phyloP scores from a whole-genome alignment of 768 basidiomycete species.

The Rhodotorula taiwanensis region DNA sequence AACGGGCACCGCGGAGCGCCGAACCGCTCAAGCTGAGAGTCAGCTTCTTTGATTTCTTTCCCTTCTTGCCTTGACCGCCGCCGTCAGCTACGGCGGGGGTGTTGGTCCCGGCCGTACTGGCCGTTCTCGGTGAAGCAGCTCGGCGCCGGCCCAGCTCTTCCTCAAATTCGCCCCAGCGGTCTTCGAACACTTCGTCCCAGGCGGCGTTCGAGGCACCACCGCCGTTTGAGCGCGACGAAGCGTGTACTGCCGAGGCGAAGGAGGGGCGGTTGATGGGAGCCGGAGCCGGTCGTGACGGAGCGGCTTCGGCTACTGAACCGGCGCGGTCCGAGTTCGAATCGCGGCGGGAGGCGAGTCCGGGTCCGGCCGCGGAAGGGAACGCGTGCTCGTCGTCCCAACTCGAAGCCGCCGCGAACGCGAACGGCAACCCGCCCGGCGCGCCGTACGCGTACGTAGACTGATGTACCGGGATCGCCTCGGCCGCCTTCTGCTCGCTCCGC shows the following conservation, averaged over 20 bases:
- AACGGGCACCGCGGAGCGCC: not conserved
- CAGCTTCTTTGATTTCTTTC: constrained; percentile 18
- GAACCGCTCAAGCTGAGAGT: constrained; percentile 1
- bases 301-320: not conserved
- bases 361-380: constrained; percentile 31
- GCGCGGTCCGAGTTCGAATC: not conserved
- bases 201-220: not conserved
- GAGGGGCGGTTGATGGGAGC: constrained; percentile 69
- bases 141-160: constrained; percentile 30
- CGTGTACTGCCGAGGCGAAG: constrained; percentile 69
- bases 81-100: constrained; percentile 7
- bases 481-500: constrained; percentile 68
- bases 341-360: constrained; percentile 37
- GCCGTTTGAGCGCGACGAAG: not conserved
- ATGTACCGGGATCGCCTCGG: constrained; percentile 50
- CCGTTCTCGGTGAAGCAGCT: not conserved
- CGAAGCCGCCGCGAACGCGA: not conserved
- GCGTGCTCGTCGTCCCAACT: constrained; percentile 44
- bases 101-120: not conserved
- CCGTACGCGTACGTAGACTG: constrained; percentile 22
- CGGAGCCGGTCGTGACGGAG: constrained; percentile 6
- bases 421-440: not conserved
- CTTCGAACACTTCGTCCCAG: constrained; percentile 26
- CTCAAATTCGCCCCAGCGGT: constrained; percentile 29
- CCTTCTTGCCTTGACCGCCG: constrained; percentile 13